A percentile compares a stretch with the other conserved stretches of the same genome.
Evolutionary conservation across 2,329 filamentous ascomycete species (phyloP).

Genomic region (Epichloe brachyelytri): DNA sequence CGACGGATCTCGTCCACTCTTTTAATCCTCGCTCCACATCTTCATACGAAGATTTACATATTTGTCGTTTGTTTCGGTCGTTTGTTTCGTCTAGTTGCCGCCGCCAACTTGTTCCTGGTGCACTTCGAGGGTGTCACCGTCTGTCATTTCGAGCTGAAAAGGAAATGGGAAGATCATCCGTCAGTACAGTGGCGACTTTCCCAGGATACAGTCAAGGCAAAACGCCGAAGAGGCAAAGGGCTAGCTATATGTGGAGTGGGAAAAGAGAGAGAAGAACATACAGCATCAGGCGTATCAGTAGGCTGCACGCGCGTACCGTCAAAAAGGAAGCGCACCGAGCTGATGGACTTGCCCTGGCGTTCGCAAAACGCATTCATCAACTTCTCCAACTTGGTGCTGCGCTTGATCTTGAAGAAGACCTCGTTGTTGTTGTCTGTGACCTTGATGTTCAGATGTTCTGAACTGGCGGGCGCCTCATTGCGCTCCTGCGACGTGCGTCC

Average conservation of each 20-base stretch:
- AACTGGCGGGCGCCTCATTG: slow-evolving; percentile 31
- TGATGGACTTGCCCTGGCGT: slow-evolving; percentile 75
- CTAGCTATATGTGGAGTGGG: not conserved
- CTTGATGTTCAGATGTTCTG: slow-evolving; percentile 96
- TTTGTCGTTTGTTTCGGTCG: not conserved
- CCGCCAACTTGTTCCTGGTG: slow-evolving; percentile 97
- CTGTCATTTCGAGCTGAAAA: slow-evolving; percentile 80
- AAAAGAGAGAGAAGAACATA: slow-evolving; percentile 38
- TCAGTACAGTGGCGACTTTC: not conserved
- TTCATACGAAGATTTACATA: not conserved
- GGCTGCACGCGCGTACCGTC: slow-evolving; percentile 88
- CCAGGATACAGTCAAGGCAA: not conserved
- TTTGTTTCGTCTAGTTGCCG: slow-evolving; percentile 13
- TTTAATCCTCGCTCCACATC: too few relatives aligned
- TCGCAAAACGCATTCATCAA: slow-evolving; percentile 98
- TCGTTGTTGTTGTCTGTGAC: slow-evolving; percentile 99
- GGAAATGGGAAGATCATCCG: not conserved
- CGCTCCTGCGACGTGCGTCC: slow-evolving; percentile 35
- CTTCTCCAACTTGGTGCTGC: slow-evolving; percentile 89
- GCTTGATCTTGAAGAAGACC: slow-evolving; percentile 99
- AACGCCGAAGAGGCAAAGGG: not conserved
- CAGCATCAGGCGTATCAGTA: slow-evolving; percentile 79
- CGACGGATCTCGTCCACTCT: not conserved
- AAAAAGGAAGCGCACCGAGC: slow-evolving; percentile 85
- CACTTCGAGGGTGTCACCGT: slow-evolving; percentile 92